Percentiles rank a stretch among this genome's conserved stretches.
Evolutionary conservation across 2,329 filamentous ascomycete genomes (phyloP).

Genomic region (Talaromyces sp.): DNA sequence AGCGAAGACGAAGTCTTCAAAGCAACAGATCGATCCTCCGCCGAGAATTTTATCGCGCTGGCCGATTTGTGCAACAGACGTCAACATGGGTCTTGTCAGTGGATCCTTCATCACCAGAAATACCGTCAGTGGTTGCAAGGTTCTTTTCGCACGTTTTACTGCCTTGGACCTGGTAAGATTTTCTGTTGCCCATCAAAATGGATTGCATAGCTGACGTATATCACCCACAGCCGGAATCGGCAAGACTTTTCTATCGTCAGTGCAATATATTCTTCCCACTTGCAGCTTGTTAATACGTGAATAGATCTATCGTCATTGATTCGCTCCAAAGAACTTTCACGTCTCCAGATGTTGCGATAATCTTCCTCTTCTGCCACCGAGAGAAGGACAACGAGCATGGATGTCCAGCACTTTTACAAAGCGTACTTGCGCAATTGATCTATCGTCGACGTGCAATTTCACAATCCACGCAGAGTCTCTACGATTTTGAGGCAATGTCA

Average conservation of each 20-base stretch:
- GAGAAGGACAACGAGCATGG: conserved; percentile 25
- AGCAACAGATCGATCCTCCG: conserved; percentile 25
- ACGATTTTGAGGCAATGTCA: conserved; percentile 26
- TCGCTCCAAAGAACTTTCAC: conserved; percentile 31
- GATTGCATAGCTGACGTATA: too few species aligned
- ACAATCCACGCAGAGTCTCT: conserved; percentile 27
- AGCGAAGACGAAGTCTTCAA: conserved; percentile 26
- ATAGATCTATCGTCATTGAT: conserved; percentile 32
- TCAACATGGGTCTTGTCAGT: conserved; percentile 28
- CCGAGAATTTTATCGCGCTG: conserved; percentile 29
- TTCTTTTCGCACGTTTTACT: conserved; percentile 28
- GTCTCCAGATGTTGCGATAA: conserved; percentile 30
- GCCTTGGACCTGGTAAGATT: conserved; percentile 31
- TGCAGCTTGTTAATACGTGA: not conserved
- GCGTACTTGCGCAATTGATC: conserved; percentile 33
- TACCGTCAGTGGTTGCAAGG: conserved; percentile 32
- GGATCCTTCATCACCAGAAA: conserved; percentile 29
- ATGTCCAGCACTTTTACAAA: conserved; percentile 27
- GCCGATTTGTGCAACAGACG: conserved; percentile 32
- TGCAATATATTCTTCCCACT: not conserved
- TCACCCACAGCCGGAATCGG: conserved; percentile 30
- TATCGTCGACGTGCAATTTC: conserved; percentile 30
- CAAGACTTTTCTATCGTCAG: conserved; percentile 35
- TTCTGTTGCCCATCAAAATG: too few species aligned
- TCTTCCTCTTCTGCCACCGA: conserved; percentile 33